These are phyloP conservation scores for Metschnikowia bowlesiae DNA, from an alignment of 805 yeast species.

Conservation along the genomic window DNA sequence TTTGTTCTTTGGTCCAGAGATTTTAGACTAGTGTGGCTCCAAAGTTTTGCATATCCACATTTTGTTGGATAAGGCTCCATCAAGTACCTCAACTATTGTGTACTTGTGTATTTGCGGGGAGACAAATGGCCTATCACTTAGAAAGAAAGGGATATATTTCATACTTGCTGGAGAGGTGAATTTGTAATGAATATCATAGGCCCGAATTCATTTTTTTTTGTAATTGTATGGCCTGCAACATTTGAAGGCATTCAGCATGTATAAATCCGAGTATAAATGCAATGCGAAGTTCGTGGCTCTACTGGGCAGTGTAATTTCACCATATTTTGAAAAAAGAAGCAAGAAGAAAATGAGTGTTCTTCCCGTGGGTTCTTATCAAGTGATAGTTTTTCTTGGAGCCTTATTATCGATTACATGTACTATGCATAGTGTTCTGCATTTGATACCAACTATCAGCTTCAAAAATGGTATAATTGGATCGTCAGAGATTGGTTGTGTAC, in stretches of 20 bases:
- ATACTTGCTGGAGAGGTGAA: conserved; percentile 31
- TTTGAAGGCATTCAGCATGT: conserved; percentile 2
- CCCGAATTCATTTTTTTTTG: conserved; percentile 33
- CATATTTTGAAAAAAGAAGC: conserved; percentile 21
- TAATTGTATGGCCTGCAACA: conserved; percentile 30
- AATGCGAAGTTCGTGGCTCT: conserved; percentile 11
- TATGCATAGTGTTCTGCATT: conserved; percentile 13
- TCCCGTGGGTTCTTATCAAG: conserved; percentile 19
- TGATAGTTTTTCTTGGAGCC: conserved; percentile 15
- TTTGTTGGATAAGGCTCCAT: conserved; percentile 26
- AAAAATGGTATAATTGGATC: conserved; percentile 38
- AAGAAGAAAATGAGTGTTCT: conserved; percentile 22
- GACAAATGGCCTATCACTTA: conserved; percentile 25
- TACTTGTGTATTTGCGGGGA: conserved; percentile 20
- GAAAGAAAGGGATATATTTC: conserved; percentile 21
- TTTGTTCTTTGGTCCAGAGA: conserved; percentile 34
- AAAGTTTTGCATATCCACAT: conserved; percentile 33
- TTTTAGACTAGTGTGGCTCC: conserved; percentile 27
- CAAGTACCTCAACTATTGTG: conserved; percentile 25
- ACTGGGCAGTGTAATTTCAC: conserved; percentile 14
- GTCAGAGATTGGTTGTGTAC: conserved; percentile 28
- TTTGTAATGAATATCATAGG: conserved; percentile 40
- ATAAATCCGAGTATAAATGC: conserved; percentile 5
- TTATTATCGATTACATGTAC: conserved; percentile 13
- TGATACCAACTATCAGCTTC: conserved; percentile 2